Percentiles rank a stretch among this genome's conserved stretches.
Evolutionary conservation across 139 green algal genomes (phyloP).

Genomic region (Coelastrella sp.): DNA sequence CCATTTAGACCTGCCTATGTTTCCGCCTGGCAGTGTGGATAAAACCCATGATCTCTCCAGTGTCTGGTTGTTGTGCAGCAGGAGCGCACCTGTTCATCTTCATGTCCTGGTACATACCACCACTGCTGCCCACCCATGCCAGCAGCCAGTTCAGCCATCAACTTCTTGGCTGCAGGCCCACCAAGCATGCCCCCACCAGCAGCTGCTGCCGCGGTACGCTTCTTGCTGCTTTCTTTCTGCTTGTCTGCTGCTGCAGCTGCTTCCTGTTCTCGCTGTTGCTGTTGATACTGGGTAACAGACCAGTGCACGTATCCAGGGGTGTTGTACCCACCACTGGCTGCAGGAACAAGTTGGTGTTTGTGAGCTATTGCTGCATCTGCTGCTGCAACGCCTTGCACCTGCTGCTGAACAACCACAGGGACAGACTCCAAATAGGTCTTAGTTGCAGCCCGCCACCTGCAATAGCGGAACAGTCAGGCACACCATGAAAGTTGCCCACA

Average conservation of each 20-base stretch:
- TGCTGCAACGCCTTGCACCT: neutral
- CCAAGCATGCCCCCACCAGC: neutral
- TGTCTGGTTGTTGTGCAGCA: too few relatives aligned
- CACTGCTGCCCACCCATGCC: constrained; percentile 24
- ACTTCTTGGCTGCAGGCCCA: neutral
- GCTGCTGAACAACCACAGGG: neutral
- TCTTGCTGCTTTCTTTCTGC: neutral
- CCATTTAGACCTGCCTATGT: too few relatives aligned
- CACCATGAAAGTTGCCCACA: too few relatives aligned
- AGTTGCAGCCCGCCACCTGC: constrained; percentile 16
- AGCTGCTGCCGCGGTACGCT: constrained; percentile 3
- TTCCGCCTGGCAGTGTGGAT: too few relatives aligned
- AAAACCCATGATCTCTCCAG: too few relatives aligned
- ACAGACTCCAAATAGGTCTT: constrained; percentile 3
- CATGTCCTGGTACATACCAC: constrained; percentile 36
- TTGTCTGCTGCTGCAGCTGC: constrained; percentile 9
- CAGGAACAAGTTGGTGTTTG: neutral
- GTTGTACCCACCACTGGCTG: neutral
- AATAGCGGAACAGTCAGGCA: neutral
- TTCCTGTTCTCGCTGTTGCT: constrained; percentile 10
- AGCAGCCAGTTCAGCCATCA: constrained; percentile 7
- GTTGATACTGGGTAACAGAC: neutral
- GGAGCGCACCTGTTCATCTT: constrained; percentile 4
- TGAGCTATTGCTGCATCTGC: neutral
- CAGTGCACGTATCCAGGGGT: constrained; percentile 1